Evolutionary conservation across 768 basidiomycete species (phyloP).

Genomic region (Boletales sp.): DNA sequence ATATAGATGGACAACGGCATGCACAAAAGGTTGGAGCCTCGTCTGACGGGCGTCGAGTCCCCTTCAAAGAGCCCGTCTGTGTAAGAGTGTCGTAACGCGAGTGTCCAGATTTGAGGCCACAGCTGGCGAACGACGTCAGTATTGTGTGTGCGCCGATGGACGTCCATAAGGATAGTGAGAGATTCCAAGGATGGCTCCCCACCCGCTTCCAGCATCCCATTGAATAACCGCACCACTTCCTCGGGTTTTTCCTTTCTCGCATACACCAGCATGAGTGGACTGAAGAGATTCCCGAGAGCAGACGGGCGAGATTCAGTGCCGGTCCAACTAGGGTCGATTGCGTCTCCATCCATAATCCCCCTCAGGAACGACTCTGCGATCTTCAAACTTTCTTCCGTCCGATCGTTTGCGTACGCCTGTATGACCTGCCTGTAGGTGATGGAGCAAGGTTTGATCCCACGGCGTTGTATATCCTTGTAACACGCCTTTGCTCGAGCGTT

Average conservation of each 20-base stretch:
- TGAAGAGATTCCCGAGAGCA: slow-evolving; percentile 53
- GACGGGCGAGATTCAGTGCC: slow-evolving; percentile 37
- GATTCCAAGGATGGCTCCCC: slow-evolving; percentile 56
- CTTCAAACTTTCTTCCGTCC: slow-evolving; percentile 45
- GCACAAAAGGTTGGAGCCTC: slow-evolving; percentile 58
- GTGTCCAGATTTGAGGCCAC: slow-evolving; percentile 66
- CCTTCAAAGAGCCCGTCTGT: slow-evolving; percentile 32
- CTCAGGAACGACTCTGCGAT: slow-evolving; percentile 67
- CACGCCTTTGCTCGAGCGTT: slow-evolving; percentile 54
- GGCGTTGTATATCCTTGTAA: slow-evolving; percentile 66
- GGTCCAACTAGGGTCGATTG: slow-evolving; percentile 36
- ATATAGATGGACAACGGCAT: slow-evolving; percentile 80
- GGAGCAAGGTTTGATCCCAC: slow-evolving; percentile 63
- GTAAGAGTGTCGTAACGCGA: slow-evolving; percentile 45
- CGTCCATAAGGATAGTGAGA: slow-evolving; percentile 65
- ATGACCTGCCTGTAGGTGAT: slow-evolving; percentile 70
- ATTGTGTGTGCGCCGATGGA: slow-evolving; percentile 59
- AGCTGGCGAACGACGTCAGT: slow-evolving; percentile 51
- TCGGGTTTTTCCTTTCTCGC: slow-evolving; percentile 39
- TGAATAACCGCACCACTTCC: slow-evolving; percentile 55
- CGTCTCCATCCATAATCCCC: slow-evolving; percentile 40
- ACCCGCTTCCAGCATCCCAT: slow-evolving; percentile 50
- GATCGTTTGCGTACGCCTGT: slow-evolving; percentile 51
- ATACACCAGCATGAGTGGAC: slow-evolving; percentile 58
- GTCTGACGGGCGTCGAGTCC: slow-evolving; percentile 20